Evolutionary conservation across 192 early-diverging fungal genomes (phyloP), one percentile per base, ranked within the genome.

Genomic region (Gryganskiella cystojenkinii): DNA sequence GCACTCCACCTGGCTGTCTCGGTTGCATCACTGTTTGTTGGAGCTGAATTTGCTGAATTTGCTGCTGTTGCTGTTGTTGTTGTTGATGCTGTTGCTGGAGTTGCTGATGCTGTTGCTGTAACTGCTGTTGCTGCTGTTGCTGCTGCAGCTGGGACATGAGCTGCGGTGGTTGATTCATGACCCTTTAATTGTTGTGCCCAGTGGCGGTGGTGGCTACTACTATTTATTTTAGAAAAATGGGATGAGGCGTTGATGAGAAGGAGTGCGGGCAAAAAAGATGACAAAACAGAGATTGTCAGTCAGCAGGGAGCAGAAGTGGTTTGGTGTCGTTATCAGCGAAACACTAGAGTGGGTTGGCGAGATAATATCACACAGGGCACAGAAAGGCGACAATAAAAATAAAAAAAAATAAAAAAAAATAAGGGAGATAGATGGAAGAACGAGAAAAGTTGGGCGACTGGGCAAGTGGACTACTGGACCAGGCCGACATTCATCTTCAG

Each of bases 51-150:
- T 46, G 64, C 28, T 45, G 28, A 6, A 28, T 27, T 31, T 53
- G 63, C 1, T 30, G 44, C 45, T 45, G 73, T 7, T 67, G 73
- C 28, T 67, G 73, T 3, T 50, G 65, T 15, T 62, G 65, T 2
- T 49, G 73, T 15, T 54, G 56, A 27, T 76, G 73, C 35, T 55
- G 51, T 10, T 53, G 51, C 20, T 55, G 28, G 10, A 49, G 59
- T n/a, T 76, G 73, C 46, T 67, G 64, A 34, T 63, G 73, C 10
- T 45, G 64, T 44, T 76, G 73, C 30, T 70, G 68, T 24, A 47
- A 44, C 14, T 56, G 60, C 27, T 62, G 68, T 37, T 49, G 53
- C 28, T 56, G 45, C 11, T 56, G 68, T 30, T 62, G 60, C 24
- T 56, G 58, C 43, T 56, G 49, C 7, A 28, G 50, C 35, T 52